Evolutionary conservation across 2,329 filamentous ascomycete species (phyloP), one percentile per base, ranked within the genome.

Genomic region (Curvularia eragrostidis): DNA sequence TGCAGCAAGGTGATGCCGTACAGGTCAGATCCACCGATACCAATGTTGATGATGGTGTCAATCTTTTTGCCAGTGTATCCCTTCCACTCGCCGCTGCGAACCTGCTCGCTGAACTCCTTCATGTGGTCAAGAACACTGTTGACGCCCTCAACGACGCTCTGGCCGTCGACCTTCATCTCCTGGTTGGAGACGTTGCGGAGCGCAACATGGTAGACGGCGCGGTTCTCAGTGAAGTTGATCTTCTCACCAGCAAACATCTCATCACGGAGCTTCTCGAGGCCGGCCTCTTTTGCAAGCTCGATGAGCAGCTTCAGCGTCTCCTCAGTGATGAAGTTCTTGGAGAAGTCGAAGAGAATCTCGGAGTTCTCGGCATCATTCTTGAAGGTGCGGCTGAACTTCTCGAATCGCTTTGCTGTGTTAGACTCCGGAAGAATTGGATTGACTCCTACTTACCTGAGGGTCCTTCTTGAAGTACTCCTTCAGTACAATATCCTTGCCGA

Each of bases 171-270:
- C 80, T 91, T 77, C 86, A 89, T 88, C 47, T 83, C 87, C 85
- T 91, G 87, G 77, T 91, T 93, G 77, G 87, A 85, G 64, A 93
- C 89, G 78, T 99, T 99, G 77, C 95, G 90, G 74, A 99, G 86
- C 48, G 95, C 95, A 68, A 91, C 87, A 82, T 99, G 95, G 83
- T 96, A 96, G 66, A 99, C 95, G 66, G 95, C 95, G 65, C 95
- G 89, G 76, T 94, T 84, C 84, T 99, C 95, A 59, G 95, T 99
- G 82, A 97, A 97, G 87, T 99, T 99, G 85, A 99, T 98, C 86
- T 96, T 94, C 76, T 98, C 91, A 70, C 95, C 95, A 57, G 88
- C 89, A 81, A 99, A 99, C 93, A 99, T 97, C 75, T 89, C 89
- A 87, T 99, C 94, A 65, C 95, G 90, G 77, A 97, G 91, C 83